These are phyloP conservation scores for Cydonia oblonga DNA, from an alignment of 331 rosid species.

Conservation along the genomic window DNA sequence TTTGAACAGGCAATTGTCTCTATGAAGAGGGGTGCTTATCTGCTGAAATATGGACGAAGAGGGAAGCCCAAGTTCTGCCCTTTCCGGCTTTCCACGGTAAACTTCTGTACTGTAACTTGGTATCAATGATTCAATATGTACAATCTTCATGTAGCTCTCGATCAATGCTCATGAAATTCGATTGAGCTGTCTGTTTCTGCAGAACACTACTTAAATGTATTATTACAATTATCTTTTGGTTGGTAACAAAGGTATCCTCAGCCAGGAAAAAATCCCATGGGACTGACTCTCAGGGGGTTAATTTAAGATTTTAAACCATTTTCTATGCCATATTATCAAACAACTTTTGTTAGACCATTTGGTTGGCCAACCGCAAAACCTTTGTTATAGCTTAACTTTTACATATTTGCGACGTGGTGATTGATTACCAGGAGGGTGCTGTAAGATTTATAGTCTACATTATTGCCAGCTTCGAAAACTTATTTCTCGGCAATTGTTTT, in stretches of 20 bases:
- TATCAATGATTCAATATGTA: not conserved
- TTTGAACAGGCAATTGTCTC: conserved; percentile 66
- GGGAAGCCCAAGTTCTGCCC: conserved; percentile 82
- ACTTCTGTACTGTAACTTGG: not conserved
- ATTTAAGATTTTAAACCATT: not conserved
- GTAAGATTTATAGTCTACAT: too few relatives aligned
- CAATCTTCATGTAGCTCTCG: not conserved
- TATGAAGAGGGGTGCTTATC: conserved; percentile 75
- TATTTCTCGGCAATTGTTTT: too few relatives aligned
- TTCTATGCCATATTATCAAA: not conserved
- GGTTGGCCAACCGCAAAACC: not conserved
- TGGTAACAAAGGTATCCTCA: not conserved
- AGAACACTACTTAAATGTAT: not conserved
- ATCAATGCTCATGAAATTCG: not conserved
- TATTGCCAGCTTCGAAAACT: too few relatives aligned
- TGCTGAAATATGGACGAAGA: conserved; percentile 59
- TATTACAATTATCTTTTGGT: not conserved
- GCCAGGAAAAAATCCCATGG: not conserved
- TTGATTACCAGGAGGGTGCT: too few relatives aligned
- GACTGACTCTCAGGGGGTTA: not conserved
- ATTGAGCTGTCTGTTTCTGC: not conserved
- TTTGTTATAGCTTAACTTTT: not conserved
- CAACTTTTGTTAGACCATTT: too few relatives aligned
- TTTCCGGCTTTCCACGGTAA: conserved; percentile 71
- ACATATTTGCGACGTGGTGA: too few relatives aligned